Conservation (phyloP, 805 yeast species). For the Citeromyces nyonsensis region DNA sequence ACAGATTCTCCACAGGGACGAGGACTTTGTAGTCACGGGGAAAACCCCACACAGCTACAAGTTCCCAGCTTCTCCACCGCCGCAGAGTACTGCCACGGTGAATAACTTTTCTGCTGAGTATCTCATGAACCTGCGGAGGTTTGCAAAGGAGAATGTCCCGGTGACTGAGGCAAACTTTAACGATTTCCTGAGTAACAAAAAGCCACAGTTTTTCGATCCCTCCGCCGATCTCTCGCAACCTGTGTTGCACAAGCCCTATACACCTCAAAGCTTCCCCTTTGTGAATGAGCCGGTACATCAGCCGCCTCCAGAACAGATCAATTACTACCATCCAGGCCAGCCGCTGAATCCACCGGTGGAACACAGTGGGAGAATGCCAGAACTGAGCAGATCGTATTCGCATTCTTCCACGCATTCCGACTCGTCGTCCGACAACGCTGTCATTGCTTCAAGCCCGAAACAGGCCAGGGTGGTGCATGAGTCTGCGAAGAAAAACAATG, state of each 20-base stretch:
- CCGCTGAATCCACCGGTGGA: background rate
- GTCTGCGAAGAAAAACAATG: conserved; percentile 10
- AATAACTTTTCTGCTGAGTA: conserved; percentile 25
- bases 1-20: background rate
- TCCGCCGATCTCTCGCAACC: conserved; percentile 1
- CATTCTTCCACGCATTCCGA: conserved; percentile 2
- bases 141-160: background rate
- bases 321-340: background rate
- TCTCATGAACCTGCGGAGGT: conserved; percentile 14
- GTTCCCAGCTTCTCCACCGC: conserved; percentile 27
- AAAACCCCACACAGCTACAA: conserved; percentile 32
- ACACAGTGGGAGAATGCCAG: background rate
- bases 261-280: conserved; percentile 3
- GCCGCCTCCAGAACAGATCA: background rate
- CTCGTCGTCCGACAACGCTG: conserved; percentile 8
- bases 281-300: background rate
- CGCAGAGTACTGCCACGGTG: conserved; percentile 3
- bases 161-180: background rate
- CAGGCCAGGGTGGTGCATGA: conserved; percentile 8
- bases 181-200: background rate
- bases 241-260: conserved; percentile 11
- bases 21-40: conserved; percentile 21
- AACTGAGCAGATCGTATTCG: conserved; percentile 5
- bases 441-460: conserved; percentile 3
- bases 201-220: conserved; percentile 1